Evolutionary conservation across 164 flowering plant species (phyloP), one percentile per base, ranked within the genome.

Genomic region (Tinospora cordifolia): DNA sequence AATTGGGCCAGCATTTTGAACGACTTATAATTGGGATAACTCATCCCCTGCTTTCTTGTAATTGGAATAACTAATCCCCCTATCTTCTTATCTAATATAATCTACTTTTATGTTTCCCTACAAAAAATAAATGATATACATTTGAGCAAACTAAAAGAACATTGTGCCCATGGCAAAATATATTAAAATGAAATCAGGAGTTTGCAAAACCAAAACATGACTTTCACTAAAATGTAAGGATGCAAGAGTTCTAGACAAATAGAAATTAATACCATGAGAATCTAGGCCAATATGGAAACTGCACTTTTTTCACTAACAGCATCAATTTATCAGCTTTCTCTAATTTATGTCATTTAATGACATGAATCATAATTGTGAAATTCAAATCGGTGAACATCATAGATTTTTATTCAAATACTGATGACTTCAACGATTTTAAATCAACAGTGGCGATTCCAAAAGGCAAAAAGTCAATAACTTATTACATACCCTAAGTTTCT

Each of bases 401-500:
- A 60, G 15, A 24, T 8, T 39, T 38, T 65, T 36, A 38, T 39
- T 26, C 57, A 9, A 68, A n/a, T 67, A 34, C 51, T 41, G 10
- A n/a, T 3, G 11, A 5, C 15, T 24, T 8, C 17, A 8, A 49
- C 40, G 30, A 11, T 47, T 26, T 27, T 51, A 67, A 27, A 67
- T 13, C 39, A 67, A 47, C 47, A 26, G 4, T 26, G 8, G 15
- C n/a, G 12, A 39, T 24, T 1, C 17, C 54, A 30, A 2, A 2
- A 12, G 46, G n/a, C 36, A 44, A 34, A 60, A 40, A 14, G 25
- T 11, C 49, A 21, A 40, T 21, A 41, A 25, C n/a, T 22, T 67
- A 63, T 22, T 17, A 54, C 84, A 76, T 85, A 94, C 99, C 87
- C 97, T 84, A 49, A 94, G 91, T 79, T 92, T 92, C 81, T 92